These are phyloP conservation scores for Amniculicola lignicola DNA, from an alignment of 495 filamentous ascomycete genomes.

Conservation along the genomic window DNA sequence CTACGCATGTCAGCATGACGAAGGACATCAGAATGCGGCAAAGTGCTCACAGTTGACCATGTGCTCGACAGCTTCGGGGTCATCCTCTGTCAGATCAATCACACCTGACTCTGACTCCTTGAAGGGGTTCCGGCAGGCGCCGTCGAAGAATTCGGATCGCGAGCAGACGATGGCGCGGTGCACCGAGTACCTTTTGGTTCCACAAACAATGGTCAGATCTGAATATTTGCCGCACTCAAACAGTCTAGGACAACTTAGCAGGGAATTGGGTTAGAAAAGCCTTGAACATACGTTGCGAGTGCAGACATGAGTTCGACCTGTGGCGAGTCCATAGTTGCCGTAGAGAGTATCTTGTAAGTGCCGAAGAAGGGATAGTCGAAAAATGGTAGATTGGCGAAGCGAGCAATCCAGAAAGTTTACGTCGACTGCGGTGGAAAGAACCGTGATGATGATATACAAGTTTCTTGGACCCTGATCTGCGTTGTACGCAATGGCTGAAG, in stretches of 20 bases:
- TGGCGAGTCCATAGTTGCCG: constrained; percentile 15
- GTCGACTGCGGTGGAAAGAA: no score
- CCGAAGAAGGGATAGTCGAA: neutral
- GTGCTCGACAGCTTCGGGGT: constrained; percentile 44
- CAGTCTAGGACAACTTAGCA: constrained; percentile 35
- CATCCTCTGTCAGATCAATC: constrained; percentile 44
- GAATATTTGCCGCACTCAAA: constrained; percentile 41
- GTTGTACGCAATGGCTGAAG: no score
- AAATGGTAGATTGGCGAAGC: no score
- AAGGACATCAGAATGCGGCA: neutral
- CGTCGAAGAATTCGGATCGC: constrained; percentile 43
- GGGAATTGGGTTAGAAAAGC: neutral
- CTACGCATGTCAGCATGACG: constrained; percentile 21
- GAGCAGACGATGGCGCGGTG: constrained; percentile 45
- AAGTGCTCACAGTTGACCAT: constrained; percentile 43
- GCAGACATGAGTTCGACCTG: constrained; percentile 40
- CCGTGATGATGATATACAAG: no score
- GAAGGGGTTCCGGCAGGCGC: constrained; percentile 39
- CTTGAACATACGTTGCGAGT: constrained; percentile 40
- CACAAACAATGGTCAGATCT: constrained; percentile 44
- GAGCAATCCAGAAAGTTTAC: no score
- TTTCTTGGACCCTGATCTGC: no score
- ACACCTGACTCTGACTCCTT: constrained; percentile 37
- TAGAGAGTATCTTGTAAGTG: neutral
- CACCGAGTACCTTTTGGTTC: constrained; percentile 38